Evolutionary conservation across 2,329 filamentous ascomycete species (phyloP).

Genomic region (Talaromyces sp.): DNA sequence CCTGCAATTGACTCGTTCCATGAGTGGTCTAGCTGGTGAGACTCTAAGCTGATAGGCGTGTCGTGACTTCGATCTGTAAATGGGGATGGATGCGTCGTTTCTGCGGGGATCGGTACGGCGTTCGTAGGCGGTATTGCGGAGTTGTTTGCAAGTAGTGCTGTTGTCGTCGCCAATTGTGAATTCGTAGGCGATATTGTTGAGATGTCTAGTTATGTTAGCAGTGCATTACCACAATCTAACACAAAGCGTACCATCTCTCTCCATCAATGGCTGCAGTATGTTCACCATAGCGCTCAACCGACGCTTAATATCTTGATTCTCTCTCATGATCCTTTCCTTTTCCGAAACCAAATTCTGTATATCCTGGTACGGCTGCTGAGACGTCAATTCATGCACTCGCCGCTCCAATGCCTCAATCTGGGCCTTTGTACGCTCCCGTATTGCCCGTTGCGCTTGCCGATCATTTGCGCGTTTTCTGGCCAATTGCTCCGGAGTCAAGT

Average conservation of each 20-base stretch:
- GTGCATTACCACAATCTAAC: not conserved
- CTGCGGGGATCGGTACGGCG: not conserved
- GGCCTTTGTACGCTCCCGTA: conserved; percentile 75
- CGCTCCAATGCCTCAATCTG: conserved; percentile 73
- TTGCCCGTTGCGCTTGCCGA: conserved; percentile 79
- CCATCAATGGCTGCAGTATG: conserved; percentile 46
- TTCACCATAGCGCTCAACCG: conserved; percentile 64
- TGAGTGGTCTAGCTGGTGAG: conserved; percentile 24
- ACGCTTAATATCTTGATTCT: conserved; percentile 74
- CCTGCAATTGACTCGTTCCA: conserved; percentile 31
- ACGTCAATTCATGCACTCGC: conserved; percentile 71
- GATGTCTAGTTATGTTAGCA: conserved; percentile 1
- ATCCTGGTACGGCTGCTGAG: conserved; percentile 78
- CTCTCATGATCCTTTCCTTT: conserved; percentile 72
- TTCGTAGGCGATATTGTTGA: not conserved
- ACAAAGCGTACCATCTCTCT: conserved; percentile 20
- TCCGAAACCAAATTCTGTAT: conserved; percentile 71
- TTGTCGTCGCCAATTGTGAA: not conserved
- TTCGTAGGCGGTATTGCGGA: not conserved
- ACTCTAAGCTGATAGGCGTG: conserved; percentile 23
- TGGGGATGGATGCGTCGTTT: conserved; percentile 24
- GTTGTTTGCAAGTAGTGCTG: conserved; percentile 20
- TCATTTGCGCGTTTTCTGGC: conserved; percentile 90
- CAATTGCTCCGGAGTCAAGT: conserved; percentile 81
- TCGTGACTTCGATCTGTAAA: conserved; percentile 27